phyloP scores from a whole-genome alignment of 805 yeast genomes.

The Blastobotrys parvus region DNA sequence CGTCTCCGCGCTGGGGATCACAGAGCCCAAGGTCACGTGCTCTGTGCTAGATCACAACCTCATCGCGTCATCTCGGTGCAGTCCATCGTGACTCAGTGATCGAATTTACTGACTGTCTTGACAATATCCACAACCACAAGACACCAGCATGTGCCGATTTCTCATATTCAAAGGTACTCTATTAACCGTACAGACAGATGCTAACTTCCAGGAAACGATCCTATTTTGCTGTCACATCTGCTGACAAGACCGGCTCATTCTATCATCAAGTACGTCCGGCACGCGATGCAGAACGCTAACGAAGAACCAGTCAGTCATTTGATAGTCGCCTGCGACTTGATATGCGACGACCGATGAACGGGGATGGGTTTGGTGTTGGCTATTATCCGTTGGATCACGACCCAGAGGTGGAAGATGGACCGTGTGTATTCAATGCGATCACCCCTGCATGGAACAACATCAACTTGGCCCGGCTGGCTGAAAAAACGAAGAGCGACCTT shows the following conservation, averaged over 20 bases:
- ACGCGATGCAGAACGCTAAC: neutral
- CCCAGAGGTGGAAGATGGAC: constrained; percentile 50
- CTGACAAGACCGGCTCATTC: constrained; percentile 95
- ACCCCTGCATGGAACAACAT: constrained; percentile 97
- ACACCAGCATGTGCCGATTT: constrained; percentile 70
- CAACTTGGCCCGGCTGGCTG: constrained; percentile 76
- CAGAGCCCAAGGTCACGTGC: too few species aligned
- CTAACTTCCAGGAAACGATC: constrained; percentile 54
- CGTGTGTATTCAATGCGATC: constrained; percentile 89
- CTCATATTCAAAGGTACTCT: constrained; percentile 56
- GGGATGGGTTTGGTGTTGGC: constrained; percentile 98
- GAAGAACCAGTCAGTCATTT: constrained; percentile 57
- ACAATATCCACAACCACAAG: too few species aligned
- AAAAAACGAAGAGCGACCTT: constrained; percentile 73
- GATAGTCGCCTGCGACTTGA: constrained; percentile 85
- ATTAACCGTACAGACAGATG: neutral
- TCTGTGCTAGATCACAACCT: too few species aligned
- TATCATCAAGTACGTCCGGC: constrained; percentile 55
- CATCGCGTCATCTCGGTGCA: too few species aligned
- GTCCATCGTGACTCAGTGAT: too few species aligned
- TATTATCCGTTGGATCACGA: constrained; percentile 62
- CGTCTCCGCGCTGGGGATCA: too few species aligned
- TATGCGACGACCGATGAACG: constrained; percentile 86
- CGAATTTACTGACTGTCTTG: too few species aligned
- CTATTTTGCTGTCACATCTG: constrained; percentile 75